A percentile compares a stretch with the other conserved stretches of the same genome.
phyloP scores from a whole-genome alignment of 805 yeast species.

The Cyberlindnera meyerae region DNA sequence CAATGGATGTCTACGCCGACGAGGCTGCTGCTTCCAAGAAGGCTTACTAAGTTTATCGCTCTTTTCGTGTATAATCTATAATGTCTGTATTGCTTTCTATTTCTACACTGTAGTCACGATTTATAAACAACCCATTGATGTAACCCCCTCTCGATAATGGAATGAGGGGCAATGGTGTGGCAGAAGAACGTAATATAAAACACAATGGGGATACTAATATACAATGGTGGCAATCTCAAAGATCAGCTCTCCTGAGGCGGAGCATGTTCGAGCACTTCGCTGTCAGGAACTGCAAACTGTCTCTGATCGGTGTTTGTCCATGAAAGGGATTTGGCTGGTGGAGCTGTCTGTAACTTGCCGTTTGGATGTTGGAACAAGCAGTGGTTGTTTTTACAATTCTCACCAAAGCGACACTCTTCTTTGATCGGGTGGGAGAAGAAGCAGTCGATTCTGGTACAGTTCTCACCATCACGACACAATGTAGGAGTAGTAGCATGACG shows the following conservation, averaged over 20 bases:
- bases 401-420: slow-evolving; percentile 77
- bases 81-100: slow-evolving; percentile 1
- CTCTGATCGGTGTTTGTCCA: slow-evolving; percentile 49
- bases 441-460: slow-evolving; percentile 78
- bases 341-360: slow-evolving; percentile 44
- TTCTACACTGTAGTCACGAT: too few relatives aligned
- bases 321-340: slow-evolving; percentile 17
- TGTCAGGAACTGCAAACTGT: slow-evolving; percentile 73
- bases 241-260: slow-evolving; percentile 40
- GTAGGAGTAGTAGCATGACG: slow-evolving; percentile 77
- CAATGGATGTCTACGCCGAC: slow-evolving; percentile 91
- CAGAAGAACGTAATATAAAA: not conserved
- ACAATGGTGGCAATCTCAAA: not conserved
- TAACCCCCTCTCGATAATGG: too few relatives aligned
- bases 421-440: slow-evolving; percentile 75
- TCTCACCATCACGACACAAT: slow-evolving; percentile 77
- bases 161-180: too few relatives aligned
- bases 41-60: slow-evolving; percentile 17
- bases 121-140: not conserved
- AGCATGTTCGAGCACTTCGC: slow-evolving; percentile 65
- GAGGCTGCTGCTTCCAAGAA: slow-evolving; percentile 72
- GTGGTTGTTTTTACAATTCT: slow-evolving; percentile 61
- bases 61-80: slow-evolving; percentile 3
- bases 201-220: not conserved
- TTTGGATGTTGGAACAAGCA: slow-evolving; percentile 81